Conservation (phyloP, 2,329 filamentous ascomycete species). For the Myotisia sp. region DNA sequence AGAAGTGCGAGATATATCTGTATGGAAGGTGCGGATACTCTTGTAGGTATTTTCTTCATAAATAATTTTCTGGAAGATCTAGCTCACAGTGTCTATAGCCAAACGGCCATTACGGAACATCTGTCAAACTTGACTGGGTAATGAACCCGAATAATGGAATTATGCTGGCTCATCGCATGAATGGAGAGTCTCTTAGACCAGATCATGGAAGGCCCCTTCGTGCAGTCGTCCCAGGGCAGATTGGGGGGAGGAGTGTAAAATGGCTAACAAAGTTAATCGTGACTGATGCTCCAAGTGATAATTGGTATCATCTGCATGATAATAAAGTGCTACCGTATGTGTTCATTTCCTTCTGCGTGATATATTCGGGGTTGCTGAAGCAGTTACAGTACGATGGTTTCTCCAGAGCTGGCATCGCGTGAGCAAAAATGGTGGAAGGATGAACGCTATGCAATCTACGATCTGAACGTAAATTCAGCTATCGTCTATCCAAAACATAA, state of each 20-base stretch:
- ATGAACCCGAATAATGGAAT: constrained; percentile 72
- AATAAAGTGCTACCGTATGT: constrained; percentile 65
- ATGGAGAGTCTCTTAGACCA: constrained; percentile 62
- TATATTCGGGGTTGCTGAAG: no score
- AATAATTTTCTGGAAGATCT: not conserved
- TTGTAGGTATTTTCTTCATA: constrained; percentile 31
- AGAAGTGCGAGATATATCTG: constrained; percentile 67
- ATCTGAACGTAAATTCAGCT: constrained; percentile 75
- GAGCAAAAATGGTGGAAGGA: constrained; percentile 70
- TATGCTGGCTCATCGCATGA: constrained; percentile 83
- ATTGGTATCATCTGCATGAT: constrained; percentile 93
- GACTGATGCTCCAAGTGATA: constrained; percentile 65
- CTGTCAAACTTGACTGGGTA: constrained; percentile 74
- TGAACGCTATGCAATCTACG: constrained; percentile 84
- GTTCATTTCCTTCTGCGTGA: not conserved
- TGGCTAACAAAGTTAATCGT: constrained; percentile 75
- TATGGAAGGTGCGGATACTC: constrained; percentile 77
- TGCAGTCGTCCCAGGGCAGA: constrained; percentile 76
- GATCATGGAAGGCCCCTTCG: constrained; percentile 79
- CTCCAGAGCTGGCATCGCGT: constrained; percentile 63
- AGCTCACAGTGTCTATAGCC: constrained; percentile 35
- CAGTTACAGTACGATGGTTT: constrained; percentile 51
- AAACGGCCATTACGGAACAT: constrained; percentile 80
- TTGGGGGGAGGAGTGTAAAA: constrained; percentile 83
- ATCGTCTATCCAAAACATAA: constrained; percentile 67